These are phyloP conservation scores for Daldinia sp. DNA, from an alignment of 2,329 filamentous ascomycete species.

Conservation along the genomic window DNA sequence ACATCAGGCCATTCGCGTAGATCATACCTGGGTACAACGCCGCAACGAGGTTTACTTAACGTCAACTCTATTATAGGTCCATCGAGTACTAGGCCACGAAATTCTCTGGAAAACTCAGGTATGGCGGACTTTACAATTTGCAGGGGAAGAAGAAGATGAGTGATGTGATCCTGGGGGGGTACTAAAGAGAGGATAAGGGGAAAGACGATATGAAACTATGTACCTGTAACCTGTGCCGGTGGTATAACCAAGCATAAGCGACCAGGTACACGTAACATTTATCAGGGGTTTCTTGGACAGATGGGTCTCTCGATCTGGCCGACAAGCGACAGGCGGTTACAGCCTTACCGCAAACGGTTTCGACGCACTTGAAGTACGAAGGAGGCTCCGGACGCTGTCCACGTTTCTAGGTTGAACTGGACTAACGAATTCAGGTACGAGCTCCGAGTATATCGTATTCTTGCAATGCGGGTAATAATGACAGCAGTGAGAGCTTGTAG, in stretches of 20 bases:
- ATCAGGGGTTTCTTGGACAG: conserved; percentile 25
- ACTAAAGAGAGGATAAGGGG: conserved; percentile 23
- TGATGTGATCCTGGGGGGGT: conserved; percentile 29
- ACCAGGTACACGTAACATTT: conserved; percentile 29
- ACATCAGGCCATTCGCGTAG: conserved; percentile 53
- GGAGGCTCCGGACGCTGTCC: conserved; percentile 13
- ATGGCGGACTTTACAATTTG: conserved; percentile 11
- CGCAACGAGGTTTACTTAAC: conserved; percentile 44
- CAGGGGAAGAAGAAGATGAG: conserved; percentile 16
- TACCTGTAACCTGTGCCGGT: conserved; percentile 24
- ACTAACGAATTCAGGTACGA: neutral
- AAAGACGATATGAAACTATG: conserved; percentile 1
- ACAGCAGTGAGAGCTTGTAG: neutral
- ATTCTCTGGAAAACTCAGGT: conserved; percentile 11
- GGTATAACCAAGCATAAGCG: conserved; percentile 6
- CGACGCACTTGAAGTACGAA: conserved; percentile 15
- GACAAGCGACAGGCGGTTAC: conserved; percentile 37
- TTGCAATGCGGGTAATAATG: neutral
- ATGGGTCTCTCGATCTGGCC: conserved; percentile 37
- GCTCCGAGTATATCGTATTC: neutral
- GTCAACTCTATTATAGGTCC: conserved; percentile 29
- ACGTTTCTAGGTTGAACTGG: neutral
- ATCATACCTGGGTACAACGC: conserved; percentile 55
- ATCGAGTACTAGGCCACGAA: conserved; percentile 13
- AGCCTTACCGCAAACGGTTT: conserved; percentile 34